Base-by-base conservation (phyloP, 2,329 filamentous ascomycete genomes). In the Colletotrichum sojae region DNA sequence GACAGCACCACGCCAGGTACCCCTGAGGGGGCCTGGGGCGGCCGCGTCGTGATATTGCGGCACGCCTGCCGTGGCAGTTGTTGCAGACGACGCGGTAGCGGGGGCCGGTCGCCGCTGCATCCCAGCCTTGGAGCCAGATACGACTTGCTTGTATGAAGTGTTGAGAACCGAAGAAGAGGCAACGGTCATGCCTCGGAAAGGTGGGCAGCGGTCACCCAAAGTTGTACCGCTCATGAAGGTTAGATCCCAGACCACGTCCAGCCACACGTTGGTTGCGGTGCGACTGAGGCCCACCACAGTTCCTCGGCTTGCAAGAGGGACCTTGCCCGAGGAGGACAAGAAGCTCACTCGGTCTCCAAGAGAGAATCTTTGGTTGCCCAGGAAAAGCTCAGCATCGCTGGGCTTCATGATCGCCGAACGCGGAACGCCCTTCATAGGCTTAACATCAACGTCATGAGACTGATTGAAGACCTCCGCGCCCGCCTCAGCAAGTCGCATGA, bases 151-250 rank as follows among this genome's bases (percentile, higher is more conserved):
- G 76, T 95, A 86, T 1, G 91, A 91, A 65, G 97, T 84, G 81
- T 99, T 99, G 40, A 99, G 87, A 2, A 98, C 94, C 0, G 93
- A 92, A n/a, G 92, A 92, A 6, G 92, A 89, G 2, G 94, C 90
- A 4, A 99, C 94, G 0, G 96, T 98, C 78, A 96, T 95, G 60
- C 96, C 96, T 43, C 95, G 90, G 89, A 99, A 99, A 45, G 94
- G 91, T 27, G 94, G 94, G 77, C 95, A 97, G 68, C 96, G 91
- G 65, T 95, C 94, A 68, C 94, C 93, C 16, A 99, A 87, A 0
- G 93, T 96, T 2, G 95, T 98, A 71, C 96, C 96, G 76, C 94
- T 97, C 95, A 99, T 98, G 81, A 99, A 99, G 0, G 94, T 92
- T 13, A 90, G 89, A 78, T 99, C 97, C 81, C 97, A 99, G 8